Evolutionary conservation across 2,329 filamentous ascomycete genomes (phyloP), one percentile per base, ranked within the genome.

Genomic region (Alternaria panax): DNA sequence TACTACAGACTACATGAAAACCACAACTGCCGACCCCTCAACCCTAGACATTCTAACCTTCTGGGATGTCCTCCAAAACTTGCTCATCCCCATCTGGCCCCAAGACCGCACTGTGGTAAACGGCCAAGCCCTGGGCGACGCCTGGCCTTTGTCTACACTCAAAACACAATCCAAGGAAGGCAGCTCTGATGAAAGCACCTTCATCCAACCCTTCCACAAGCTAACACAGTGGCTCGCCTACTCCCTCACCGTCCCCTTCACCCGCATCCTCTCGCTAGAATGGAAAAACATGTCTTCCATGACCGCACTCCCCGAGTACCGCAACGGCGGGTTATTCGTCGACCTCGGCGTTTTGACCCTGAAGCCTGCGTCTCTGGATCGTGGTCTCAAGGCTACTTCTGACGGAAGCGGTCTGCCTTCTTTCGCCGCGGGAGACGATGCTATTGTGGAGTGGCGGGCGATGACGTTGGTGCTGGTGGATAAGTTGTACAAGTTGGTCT

Each of bases 221-320:
- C 85, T 96, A 36, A 96, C 93, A 0, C 93, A 97, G 78, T 97
- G 93, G 93, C 89, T 97, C 56, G 92, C 91, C 46, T 97, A 97
- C 80, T 96, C 92, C 1, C 85, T 97, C 57, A 96, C 95, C 90
- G 90, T 93, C 22, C 93, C 93, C 88, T 69, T 67, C 34, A 87
- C 89, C 54, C 90, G 88, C 64, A 79, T 96, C 28, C 87, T 96
- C 70, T 86, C 89, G 54, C 88, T 95, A 56, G 86, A 92, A 61
- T 95, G 95, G 77, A 88, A 89, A 2, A 91, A 92, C 42, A 87
- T 87, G 3, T 91, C 95, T 86, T 84, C 95, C 7, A 84, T 96
- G 65, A 97, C 93, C 1, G 93, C 92, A 20, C 82, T 97, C 2
- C 92, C 93, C 0, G 93, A 97, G 75, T 97, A 97, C 77, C 88